Evolutionary conservation across 2,329 filamentous ascomycete genomes (phyloP), one percentile per base, ranked within the genome.

Genomic region (Talaromyces sp.): DNA sequence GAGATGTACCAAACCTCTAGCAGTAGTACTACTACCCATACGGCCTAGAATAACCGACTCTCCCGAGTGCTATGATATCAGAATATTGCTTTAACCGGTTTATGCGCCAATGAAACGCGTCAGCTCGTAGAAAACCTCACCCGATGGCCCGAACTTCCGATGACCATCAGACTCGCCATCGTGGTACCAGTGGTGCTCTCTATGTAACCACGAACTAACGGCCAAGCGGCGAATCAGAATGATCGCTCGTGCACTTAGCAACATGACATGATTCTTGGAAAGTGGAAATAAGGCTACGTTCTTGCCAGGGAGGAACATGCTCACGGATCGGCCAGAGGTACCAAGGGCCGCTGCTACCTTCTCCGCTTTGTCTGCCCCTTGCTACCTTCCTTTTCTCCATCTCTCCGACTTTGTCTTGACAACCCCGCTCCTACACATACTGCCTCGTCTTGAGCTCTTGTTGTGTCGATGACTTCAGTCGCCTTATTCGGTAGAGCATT

Each of bases 281-380:
- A 37, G 19, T 56, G 13, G 35, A 35, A 35, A 22, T 56, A 56
- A 37, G 31, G 19, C 49, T 33, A 19, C 16, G 35, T 37, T 11
- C 35, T 6, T 31, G 27, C 27, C 7, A 31, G 16, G 14, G 14
- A 13, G 50, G 16, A 11, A 22, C 19, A 37, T 14, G 33, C n/a
- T 19, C 31, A 35, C 50, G 10, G 50, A 54, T 58, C 22, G 31
- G 56, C 56, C 22, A 31, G 37, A 59, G 39, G 56, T 45, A 41
- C 56, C 37, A 8, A 45, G 19, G 37, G 37, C n/a, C 56, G 45
- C 33, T 56, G 56, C 39, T 59, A 59, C 56, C 56, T 59, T 59
- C 56, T 59, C 56, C 56, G 56, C 56, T 59, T 59, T 31, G 37
- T 45, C 56, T 45, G 16, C 39, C 37, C 39, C 56, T 59, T 45